Evolutionary conservation across 352 stramenopile genomes (phyloP).

Genomic region (Pseudoperonospora humuli): DNA sequence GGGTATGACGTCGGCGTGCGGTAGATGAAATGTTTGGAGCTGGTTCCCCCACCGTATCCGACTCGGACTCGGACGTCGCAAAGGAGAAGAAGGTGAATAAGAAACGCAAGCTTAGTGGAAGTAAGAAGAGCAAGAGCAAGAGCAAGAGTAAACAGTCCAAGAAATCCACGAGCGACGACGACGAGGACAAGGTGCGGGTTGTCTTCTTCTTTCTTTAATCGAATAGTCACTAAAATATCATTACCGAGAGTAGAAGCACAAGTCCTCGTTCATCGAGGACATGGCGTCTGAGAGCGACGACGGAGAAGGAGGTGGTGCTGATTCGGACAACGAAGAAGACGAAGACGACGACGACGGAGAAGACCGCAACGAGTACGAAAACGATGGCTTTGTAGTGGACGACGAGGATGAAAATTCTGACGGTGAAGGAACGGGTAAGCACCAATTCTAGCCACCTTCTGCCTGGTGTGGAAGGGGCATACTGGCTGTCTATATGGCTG

Average conservation of each 20-base stretch:
- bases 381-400: conserved; percentile 84
- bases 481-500: not conserved
- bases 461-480: not conserved
- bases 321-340: conserved; percentile 64
- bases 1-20: not conserved
- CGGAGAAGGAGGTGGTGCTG: conserved; percentile 29
- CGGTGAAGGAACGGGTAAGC: conserved; percentile 54
- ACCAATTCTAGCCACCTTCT: not conserved
- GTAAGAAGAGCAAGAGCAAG: conserved; percentile 6
- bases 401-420: conserved; percentile 71
- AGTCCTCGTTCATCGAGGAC: conserved; percentile 85
- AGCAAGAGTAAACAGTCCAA: conserved; percentile 56
- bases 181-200: conserved; percentile 54
- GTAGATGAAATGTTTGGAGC: conserved; percentile 54
- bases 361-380: conserved; percentile 86
- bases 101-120: conserved; percentile 58
- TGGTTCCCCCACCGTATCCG: conserved; percentile 71
- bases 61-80: conserved; percentile 71
- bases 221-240: conserved; percentile 3
- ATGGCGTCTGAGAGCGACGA: conserved; percentile 85
- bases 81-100: conserved; percentile 34
- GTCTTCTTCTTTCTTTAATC: no score
- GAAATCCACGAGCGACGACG: conserved; percentile 53
- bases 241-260: conserved; percentile 39
- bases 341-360: conserved; percentile 80